Evolutionary conservation across 768 basidiomycete species (phyloP), one percentile per base, ranked within the genome.

Genomic region (Stropharia rugosoannulata): DNA sequence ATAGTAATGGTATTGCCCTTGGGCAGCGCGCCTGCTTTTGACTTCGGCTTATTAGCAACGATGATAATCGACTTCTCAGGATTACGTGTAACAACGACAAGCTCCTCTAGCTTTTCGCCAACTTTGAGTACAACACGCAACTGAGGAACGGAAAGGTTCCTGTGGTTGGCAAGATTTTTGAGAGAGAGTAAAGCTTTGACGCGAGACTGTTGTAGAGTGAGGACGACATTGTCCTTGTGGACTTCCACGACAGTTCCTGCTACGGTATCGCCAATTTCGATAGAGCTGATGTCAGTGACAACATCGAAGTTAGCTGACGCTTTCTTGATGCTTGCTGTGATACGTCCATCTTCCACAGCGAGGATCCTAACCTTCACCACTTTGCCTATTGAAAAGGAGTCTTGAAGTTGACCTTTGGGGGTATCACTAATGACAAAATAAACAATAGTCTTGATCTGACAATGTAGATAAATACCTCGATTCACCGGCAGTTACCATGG

Each of bases 51-150:
- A 62, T 81, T 87, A 48, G 88, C 87, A 35, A 95, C 90, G 58
- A 97, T 86, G 57, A 97, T 89, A 59, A 98, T 80, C 8, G 86
- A 84, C 63, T 91, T 93, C 62, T 91, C 93, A 7, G 84, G 78
- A 66, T 92, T 94, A 60, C 91, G 89, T 8, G 91, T 89, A 19
- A 95, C 89, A n/a, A 98, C 90, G 6, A 91, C 84, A 16, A 99
- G 77, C 47, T 90, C 88, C 10, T 85, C 77, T 27, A 98, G 69
- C 44, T 75, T 76, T 44, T 91, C 89, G 10, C 91, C 92, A 7
- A 76, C 73, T 60, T 87, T 84, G 46, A 98, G 72, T 7, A 73
- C 69, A 2, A 73, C 70, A 22, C 83, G 83, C 19, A 95, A 75
- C 63, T 90, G 88, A 22, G 86, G 74, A 15, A 88, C 72, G 1